phyloP scores from a whole-genome alignment of 2,329 filamentous ascomycete genomes.

The Leptographium galeiforme region DNA sequence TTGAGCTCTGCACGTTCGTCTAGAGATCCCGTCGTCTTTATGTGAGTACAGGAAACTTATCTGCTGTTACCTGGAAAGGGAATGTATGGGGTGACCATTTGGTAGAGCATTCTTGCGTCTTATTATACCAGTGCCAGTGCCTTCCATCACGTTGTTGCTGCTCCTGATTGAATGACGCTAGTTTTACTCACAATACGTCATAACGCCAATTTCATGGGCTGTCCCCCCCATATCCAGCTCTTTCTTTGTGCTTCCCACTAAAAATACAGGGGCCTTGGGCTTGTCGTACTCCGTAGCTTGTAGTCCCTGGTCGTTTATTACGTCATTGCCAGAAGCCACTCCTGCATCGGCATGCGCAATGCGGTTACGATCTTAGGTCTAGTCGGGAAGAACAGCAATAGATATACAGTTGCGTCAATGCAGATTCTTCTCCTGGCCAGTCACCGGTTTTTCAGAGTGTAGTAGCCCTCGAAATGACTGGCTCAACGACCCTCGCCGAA shows the following conservation, averaged over 20 bases:
- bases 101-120: neutral
- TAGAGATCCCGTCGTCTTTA: too few species aligned
- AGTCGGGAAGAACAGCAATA: neutral
- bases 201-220: neutral
- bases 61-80: neutral
- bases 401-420: neutral
- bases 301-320: too few species aligned
- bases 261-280: too few species aligned
- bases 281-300: too few species aligned
- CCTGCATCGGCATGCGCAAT: too few species aligned
- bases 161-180: conserved; percentile 2
- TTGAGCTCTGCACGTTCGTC: too few species aligned
- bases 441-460: neutral
- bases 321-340: too few species aligned
- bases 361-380: neutral
- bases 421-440: neutral
- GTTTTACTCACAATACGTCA: conserved; percentile 10
- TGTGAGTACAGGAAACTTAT: too few species aligned
- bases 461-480: conserved; percentile 22
- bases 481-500: conserved; percentile 24
- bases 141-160: neutral
- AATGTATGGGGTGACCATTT: neutral
- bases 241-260: too few species aligned
- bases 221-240: neutral
- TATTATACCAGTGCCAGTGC: neutral